These are phyloP conservation scores for Mucor velutinosus DNA, from an alignment of 371 early-diverging fungal genomes.

Conservation along the genomic window DNA sequence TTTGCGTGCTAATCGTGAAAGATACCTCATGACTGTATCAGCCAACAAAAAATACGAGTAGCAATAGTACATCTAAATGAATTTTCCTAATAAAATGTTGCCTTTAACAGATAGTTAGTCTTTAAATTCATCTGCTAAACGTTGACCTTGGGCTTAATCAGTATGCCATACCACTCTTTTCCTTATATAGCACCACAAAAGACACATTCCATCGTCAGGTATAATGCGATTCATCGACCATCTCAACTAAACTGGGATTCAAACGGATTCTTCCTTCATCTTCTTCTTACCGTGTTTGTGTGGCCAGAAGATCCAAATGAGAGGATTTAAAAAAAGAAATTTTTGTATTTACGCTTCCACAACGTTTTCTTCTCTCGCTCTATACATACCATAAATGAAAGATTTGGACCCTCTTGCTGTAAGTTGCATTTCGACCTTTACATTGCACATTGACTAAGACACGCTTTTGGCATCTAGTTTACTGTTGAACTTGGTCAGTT, in stretches of 20 bases:
- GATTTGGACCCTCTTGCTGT: conserved; percentile 43
- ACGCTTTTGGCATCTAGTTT: conserved; percentile 25
- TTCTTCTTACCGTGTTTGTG: not conserved
- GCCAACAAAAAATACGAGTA: too few species aligned
- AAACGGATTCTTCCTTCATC: not conserved
- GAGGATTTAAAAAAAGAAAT: not conserved
- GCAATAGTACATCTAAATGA: too few species aligned
- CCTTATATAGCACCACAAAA: not conserved
- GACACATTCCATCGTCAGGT: not conserved
- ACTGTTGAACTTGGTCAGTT: conserved; percentile 51
- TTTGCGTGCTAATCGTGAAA: conserved; percentile 5
- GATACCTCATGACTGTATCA: not conserved
- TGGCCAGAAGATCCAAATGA: not conserved
- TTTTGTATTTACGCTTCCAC: not conserved
- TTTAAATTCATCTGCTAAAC: too few species aligned
- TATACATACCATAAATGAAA: conserved; percentile 30
- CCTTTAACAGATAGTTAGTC: too few species aligned
- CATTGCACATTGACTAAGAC: not conserved
- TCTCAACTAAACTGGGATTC: not conserved
- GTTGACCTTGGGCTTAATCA: too few species aligned
- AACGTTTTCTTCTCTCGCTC: not conserved
- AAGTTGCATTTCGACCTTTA: not conserved
- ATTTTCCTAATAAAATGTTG: too few species aligned
- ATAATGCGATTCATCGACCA: not conserved
- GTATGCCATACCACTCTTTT: too few species aligned